phyloP scores from a whole-genome alignment of 768 basidiomycete genomes.

The Boletus sensibilis region DNA sequence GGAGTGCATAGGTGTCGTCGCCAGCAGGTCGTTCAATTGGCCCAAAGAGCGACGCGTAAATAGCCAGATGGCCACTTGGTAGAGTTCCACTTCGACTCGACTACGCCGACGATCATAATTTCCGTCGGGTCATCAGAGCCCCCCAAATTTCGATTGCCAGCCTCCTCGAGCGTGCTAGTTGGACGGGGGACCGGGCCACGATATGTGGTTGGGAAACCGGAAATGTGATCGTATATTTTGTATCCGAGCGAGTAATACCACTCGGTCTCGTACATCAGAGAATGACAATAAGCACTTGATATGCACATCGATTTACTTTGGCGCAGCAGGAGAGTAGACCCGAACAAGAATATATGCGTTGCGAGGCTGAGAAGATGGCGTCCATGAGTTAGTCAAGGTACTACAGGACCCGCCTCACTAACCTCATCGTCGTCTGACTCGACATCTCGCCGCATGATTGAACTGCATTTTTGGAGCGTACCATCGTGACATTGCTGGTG shows the following conservation, averaged over 20 bases:
- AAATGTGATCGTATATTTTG: conserved; percentile 1
- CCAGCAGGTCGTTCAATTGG: too few species aligned
- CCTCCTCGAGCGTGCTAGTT: background rate
- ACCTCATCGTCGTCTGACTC: background rate
- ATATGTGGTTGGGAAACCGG: background rate
- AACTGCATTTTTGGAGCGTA: conserved; percentile 10
- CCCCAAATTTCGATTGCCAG: too few species aligned
- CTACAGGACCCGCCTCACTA: background rate
- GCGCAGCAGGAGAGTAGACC: conserved; percentile 8
- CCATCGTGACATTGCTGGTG: background rate
- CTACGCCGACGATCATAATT: too few species aligned
- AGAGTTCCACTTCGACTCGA: too few species aligned
- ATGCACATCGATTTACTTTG: conserved; percentile 16
- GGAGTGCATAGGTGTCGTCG: too few species aligned
- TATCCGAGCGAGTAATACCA: conserved; percentile 15
- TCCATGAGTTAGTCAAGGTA: background rate
- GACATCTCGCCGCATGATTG: background rate
- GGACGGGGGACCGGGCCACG: background rate
- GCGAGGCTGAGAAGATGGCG: background rate
- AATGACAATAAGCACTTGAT: conserved; percentile 8
- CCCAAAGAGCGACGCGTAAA: too few species aligned
- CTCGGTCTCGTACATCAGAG: background rate
- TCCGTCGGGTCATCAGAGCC: too few species aligned
- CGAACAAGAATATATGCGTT: background rate
- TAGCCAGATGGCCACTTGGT: too few species aligned